Percentiles rank a stretch among this genome's conserved stretches.
phyloP scores from a whole-genome alignment of 331 rosid genomes.

The Pyrus hybrid region DNA sequence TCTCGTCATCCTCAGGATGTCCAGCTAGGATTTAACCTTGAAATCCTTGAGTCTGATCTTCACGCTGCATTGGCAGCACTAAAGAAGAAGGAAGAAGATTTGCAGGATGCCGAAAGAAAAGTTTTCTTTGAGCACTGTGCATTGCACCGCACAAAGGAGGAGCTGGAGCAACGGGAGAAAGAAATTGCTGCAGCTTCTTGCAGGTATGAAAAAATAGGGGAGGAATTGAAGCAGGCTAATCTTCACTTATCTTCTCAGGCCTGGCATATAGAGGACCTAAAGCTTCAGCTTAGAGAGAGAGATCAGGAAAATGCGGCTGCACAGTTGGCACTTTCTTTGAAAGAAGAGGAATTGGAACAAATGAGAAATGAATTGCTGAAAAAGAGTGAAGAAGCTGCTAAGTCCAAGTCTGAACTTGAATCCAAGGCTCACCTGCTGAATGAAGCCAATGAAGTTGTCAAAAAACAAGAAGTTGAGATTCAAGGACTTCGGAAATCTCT shows the following conservation, averaged over 20 bases:
- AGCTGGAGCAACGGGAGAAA: conserved; percentile 60
- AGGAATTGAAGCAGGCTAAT: conserved; percentile 60
- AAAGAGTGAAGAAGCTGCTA: conserved; percentile 52
- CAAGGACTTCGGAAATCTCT: conserved; percentile 37
- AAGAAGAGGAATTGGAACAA: conserved; percentile 59
- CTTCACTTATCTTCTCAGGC: conserved; percentile 57
- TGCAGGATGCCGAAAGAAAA: conserved; percentile 59
- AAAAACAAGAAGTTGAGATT: conserved; percentile 62
- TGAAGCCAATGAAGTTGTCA: conserved; percentile 63
- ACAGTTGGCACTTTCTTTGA: conserved; percentile 29
- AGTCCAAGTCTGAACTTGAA: conserved; percentile 39
- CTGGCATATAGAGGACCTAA: conserved; percentile 48
- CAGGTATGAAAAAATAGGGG: conserved; percentile 46
- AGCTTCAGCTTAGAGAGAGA: conserved; percentile 52
- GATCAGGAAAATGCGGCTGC: conserved; percentile 37
- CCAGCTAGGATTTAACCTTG: conserved; percentile 50
- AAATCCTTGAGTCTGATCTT: conserved; percentile 61
- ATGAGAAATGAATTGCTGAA: conserved; percentile 44
- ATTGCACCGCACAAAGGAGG: conserved; percentile 56
- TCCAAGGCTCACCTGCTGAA: conserved; percentile 50
- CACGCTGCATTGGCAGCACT: conserved; percentile 52
- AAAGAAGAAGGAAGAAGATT: conserved; percentile 70
- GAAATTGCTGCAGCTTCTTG: conserved; percentile 47
- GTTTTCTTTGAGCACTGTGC: conserved; percentile 52
- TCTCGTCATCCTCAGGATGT: conserved; percentile 28